Conservation (phyloP, 2,329 filamentous ascomycete genomes). For the Fusarium sp. region DNA sequence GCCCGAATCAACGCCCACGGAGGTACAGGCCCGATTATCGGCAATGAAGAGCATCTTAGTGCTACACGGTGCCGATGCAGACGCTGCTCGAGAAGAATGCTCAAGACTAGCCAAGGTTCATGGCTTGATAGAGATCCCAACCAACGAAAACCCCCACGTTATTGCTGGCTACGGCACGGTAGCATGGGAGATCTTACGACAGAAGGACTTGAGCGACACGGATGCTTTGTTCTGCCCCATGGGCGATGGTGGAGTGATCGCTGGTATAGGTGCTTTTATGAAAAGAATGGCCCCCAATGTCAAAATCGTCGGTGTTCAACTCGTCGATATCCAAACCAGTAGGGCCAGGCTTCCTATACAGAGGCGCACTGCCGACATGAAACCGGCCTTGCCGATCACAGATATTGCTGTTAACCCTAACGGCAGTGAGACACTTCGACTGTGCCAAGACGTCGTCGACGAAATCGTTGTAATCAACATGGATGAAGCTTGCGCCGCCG, state of each 20-base stretch:
- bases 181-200: not conserved
- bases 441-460: not conserved
- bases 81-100: not conserved
- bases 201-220: not conserved
- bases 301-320: not conserved
- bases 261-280: not conserved
- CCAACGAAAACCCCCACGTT: not conserved
- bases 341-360: not conserved
- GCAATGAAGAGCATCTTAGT: not conserved
- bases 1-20: not conserved
- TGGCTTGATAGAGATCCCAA: not conserved
- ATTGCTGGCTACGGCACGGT: not conserved
- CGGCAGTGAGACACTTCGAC: not conserved
- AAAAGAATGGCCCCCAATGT: not conserved
- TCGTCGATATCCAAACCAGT: not conserved
- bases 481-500: not conserved
- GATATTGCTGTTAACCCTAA: not conserved
- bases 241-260: not conserved
- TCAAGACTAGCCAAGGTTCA: not conserved
- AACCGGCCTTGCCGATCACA: not conserved
- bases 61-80: not conserved
- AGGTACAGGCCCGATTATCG: not conserved
- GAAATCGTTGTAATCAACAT: not conserved
- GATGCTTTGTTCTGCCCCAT: not conserved
- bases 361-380: not conserved